Evolutionary conservation across 345 rosid species (phyloP), one percentile per base, ranked within the genome.

Genomic region (Bruguiera sexangula): DNA sequence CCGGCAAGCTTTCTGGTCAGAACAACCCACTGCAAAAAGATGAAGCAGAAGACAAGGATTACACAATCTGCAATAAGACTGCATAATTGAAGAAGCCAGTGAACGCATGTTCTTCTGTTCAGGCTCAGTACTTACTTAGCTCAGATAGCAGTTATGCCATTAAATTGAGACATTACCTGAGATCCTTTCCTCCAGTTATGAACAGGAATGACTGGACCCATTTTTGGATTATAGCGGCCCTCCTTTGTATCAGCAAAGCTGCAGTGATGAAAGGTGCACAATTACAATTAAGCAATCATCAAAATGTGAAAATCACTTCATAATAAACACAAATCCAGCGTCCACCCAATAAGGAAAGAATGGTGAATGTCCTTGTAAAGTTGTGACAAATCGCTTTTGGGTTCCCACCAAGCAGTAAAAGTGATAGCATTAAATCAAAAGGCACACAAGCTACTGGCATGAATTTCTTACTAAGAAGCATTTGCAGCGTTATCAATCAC

Each of bases 171-270:
- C 26, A 65, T 69, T 70, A 95, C 99, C 96, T 95, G 98, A 68
- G 98, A 95, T 67, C 99, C 99, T 80, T 95, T 95, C 88, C 98
- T 86, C 99, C 99, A 92, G 81, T 89, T 92, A 75, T 81, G 71
- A 73, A 89, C 88, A 76, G 89, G 96, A 72, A 95, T 82, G 51
- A 81, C 65, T 54, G 94, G 92, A 80, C 70, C 60, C 96, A 95
- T 92, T 82, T 80, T 95, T 60, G 99, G 99, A 77, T 95, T 95
- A 76, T 95, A 95, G 60, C 99, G 96, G 13, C 96, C 97, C 78
- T 95, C 97, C 78, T 95, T 90, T 54, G 91, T 82, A 81, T 95
- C 98, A 75, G 99, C 88, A 79, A 95, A 95, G 87, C 99, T 95
- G 96, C 77, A 56, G 30, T 22, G 10, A 15, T 8, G 24, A 5